phyloP scores from a whole-genome alignment of 2,329 filamentous ascomycete genomes.

The Ascocoryne sarcoides region DNA sequence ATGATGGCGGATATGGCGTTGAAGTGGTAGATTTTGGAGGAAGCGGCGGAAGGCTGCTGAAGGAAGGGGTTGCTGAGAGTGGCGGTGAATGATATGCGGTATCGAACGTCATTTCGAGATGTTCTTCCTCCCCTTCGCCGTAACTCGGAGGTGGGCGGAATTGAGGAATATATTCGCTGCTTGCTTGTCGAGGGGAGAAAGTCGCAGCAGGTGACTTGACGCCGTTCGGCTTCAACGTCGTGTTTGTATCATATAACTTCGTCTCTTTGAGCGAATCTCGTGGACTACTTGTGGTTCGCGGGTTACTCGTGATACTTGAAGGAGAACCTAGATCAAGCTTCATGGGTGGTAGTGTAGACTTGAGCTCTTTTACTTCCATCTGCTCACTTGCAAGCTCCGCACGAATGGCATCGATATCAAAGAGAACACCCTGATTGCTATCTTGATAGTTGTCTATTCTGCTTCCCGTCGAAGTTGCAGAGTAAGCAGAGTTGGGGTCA shows the following conservation, averaged over 20 bases:
- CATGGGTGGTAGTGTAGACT: conserved; percentile 85
- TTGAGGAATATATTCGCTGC: conserved; percentile 9
- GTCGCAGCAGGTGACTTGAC: conserved; percentile 3
- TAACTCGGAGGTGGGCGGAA: conserved; percentile 9
- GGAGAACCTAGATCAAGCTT: conserved; percentile 52
- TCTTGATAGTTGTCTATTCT: conserved; percentile 24
- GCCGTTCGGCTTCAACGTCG: conserved; percentile 19
- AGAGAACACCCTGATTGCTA: conserved; percentile 52
- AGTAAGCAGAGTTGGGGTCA: conserved; percentile 30
- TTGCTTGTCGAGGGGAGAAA: conserved; percentile 13
- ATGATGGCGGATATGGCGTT: background rate
- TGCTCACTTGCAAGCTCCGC: conserved; percentile 58
- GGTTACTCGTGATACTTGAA: conserved; percentile 10
- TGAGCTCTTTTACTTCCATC: conserved; percentile 66
- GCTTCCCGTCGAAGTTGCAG: conserved; percentile 1
- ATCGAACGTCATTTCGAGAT: conserved; percentile 66
- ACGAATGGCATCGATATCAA: conserved; percentile 91
- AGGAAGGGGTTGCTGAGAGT: conserved; percentile 12
- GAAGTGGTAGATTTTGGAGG: conserved; percentile 1
- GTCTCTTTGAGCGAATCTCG: conserved; percentile 34
- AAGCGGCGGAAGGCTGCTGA: conserved; percentile 9
- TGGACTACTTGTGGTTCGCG: conserved; percentile 19
- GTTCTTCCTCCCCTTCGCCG: conserved; percentile 29
- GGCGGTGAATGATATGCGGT: conserved; percentile 37
- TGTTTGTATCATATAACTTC: conserved; percentile 37